Evolutionary conservation across 108 stramenopile genomes (phyloP).

Genomic region (Cyclotella kingstonii): DNA sequence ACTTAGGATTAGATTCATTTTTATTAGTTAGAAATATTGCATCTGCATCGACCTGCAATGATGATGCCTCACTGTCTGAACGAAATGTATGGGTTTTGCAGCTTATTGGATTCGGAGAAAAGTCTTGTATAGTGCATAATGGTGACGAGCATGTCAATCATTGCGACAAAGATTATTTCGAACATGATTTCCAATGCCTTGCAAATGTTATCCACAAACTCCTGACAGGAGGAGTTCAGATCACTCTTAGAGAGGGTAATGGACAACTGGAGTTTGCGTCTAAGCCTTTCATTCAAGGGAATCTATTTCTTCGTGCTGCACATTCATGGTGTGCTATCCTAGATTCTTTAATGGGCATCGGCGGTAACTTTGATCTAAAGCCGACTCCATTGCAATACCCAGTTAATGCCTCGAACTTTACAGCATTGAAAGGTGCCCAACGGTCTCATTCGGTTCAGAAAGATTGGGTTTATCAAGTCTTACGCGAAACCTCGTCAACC

Average conservation of each 20-base stretch:
- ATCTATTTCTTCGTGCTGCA: slow-evolving; percentile 39
- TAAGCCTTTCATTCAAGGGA: slow-evolving; percentile 29
- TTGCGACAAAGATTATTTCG: slow-evolving; percentile 19
- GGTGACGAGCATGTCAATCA: slow-evolving; percentile 1
- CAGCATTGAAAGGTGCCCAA: slow-evolving; percentile 14
- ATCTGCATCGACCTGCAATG: not conserved
- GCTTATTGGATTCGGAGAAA: slow-evolving; percentile 38
- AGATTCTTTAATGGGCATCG: slow-evolving; percentile 32
- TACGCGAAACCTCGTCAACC: slow-evolving; percentile 21
- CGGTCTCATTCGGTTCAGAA: slow-evolving; percentile 22
- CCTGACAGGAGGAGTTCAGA: slow-evolving; percentile 35
- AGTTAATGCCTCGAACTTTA: slow-evolving; percentile 12
- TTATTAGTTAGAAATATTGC: slow-evolving; percentile 15
- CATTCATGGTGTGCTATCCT: slow-evolving; percentile 38
- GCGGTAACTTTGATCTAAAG: slow-evolving; percentile 8
- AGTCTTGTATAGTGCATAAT: slow-evolving; percentile 25
- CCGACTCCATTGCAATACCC: slow-evolving; percentile 18
- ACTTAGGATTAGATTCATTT: slow-evolving; percentile 41
- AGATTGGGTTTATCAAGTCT: slow-evolving; percentile 29
- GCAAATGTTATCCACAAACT: slow-evolving; percentile 39
- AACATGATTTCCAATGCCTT: slow-evolving; percentile 43
- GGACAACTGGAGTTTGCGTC: slow-evolving; percentile 30
- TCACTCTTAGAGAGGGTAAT: slow-evolving; percentile 12
- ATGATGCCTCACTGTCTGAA: not conserved
- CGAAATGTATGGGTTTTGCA: slow-evolving; percentile 25